phyloP scores from a whole-genome alignment of 108 stramenopile genomes.

The Cafeteria roenbergensis region DNA sequence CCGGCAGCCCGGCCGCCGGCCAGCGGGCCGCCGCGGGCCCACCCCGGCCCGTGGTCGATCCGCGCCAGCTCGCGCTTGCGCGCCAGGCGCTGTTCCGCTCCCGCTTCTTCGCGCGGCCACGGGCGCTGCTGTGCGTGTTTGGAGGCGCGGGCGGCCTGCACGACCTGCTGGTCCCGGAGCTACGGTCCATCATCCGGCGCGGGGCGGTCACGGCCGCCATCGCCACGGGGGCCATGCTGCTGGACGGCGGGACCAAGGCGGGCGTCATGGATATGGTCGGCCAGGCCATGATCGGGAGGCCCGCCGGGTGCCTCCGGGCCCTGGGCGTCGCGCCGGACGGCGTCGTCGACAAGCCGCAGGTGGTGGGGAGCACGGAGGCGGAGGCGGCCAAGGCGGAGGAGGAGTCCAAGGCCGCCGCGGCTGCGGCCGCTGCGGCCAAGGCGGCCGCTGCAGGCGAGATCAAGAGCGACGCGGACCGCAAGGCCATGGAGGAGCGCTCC shows the following conservation, averaged over 20 bases:
- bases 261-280: conserved; percentile 11
- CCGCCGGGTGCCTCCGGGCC: background rate
- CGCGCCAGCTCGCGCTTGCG: no score
- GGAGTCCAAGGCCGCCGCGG: no score
- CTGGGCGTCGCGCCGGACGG: background rate
- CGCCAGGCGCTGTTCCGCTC: no score
- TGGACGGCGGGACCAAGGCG: conserved; percentile 4
- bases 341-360: background rate
- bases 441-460: no score
- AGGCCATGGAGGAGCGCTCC: no score
- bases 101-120: background rate
- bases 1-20: no score
- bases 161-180: conserved; percentile 4
- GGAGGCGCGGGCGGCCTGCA: conserved; percentile 8
- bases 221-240: background rate
- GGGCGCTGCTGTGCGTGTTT: conserved; percentile 7
- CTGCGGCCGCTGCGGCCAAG: no score
- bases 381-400: no score
- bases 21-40: no score
- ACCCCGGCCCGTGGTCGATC: no score
- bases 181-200: background rate
- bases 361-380: no score
- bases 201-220: background rate
- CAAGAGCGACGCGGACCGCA: no score
- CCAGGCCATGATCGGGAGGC: background rate